phyloP scores from a whole-genome alignment of 352 stramenopile genomes.

The Globisporangium heterothallicum region DNA sequence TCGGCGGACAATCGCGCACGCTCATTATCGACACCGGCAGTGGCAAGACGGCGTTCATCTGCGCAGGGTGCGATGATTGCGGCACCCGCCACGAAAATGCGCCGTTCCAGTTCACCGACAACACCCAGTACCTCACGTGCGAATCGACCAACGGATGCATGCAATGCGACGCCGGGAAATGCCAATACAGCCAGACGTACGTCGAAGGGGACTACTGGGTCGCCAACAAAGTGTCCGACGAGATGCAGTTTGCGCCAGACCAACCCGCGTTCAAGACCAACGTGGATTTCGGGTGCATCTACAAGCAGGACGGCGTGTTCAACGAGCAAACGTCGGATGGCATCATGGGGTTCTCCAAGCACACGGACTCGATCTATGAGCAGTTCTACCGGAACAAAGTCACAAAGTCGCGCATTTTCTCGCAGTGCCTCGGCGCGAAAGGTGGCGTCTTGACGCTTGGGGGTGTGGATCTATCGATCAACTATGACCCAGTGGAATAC shows the following conservation, averaged over 20 bases:
- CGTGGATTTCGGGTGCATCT: slow-evolving; percentile 95
- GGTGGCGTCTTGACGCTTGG: slow-evolving; percentile 92
- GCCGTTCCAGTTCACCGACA: slow-evolving; percentile 49
- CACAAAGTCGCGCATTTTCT: slow-evolving; percentile 88
- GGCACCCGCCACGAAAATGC: slow-evolving; percentile 81
- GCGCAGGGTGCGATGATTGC: slow-evolving; percentile 84
- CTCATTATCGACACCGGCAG: slow-evolving; percentile 97
- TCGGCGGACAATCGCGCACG: slow-evolving; percentile 57
- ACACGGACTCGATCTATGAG: slow-evolving; percentile 87
- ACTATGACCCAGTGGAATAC: slow-evolving; percentile 82
- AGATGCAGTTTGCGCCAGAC: slow-evolving; percentile 37
- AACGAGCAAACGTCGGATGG: slow-evolving; percentile 90
- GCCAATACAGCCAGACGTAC: slow-evolving; percentile 90
- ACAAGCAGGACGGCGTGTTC: slow-evolving; percentile 88
- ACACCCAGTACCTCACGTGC: slow-evolving; percentile 47
- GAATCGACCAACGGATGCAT: slow-evolving; percentile 22
- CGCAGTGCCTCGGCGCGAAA: slow-evolving; percentile 87
- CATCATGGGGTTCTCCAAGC: slow-evolving; percentile 95
- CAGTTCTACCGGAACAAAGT: slow-evolving; percentile 86
- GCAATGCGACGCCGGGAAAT: slow-evolving; percentile 50
- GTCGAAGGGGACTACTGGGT: slow-evolving; percentile 92
- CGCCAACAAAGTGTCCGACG: slow-evolving; percentile 85
- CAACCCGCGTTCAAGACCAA: slow-evolving; percentile 18
- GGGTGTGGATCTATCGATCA: slow-evolving; percentile 67
- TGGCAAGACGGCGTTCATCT: slow-evolving; percentile 95